Conservation (phyloP, 169 alveolate species). For the Cryptosporidium xiaoi region DNA sequence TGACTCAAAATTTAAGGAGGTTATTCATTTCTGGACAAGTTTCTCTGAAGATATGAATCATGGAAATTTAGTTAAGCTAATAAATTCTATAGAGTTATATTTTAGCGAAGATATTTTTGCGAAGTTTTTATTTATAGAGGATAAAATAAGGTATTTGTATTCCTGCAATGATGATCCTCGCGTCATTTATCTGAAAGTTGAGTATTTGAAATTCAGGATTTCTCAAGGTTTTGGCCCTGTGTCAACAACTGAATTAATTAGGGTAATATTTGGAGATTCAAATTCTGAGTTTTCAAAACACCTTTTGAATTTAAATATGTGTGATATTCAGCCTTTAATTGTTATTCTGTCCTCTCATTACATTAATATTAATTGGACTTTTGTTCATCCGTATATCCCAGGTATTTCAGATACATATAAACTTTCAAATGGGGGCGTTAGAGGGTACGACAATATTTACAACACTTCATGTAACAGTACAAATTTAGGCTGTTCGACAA, state of each 20-base stretch:
- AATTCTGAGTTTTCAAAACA: constrained; percentile 16
- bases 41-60: constrained; percentile 29
- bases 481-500: neutral
- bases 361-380: constrained; percentile 38
- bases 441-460: neutral
- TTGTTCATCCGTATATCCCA: constrained; percentile 32
- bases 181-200: constrained; percentile 23
- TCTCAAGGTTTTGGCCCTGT: constrained; percentile 19
- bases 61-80: neutral
- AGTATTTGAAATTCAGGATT: constrained; percentile 5
- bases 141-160: constrained; percentile 18
- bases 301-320: constrained; percentile 3
- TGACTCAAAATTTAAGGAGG: neutral
- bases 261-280: constrained; percentile 26
- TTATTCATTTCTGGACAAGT: constrained; percentile 14
- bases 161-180: constrained; percentile 28
- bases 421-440: neutral
- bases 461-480: neutral
- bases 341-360: constrained; percentile 41
- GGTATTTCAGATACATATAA: constrained; percentile 26
- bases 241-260: constrained; percentile 4
- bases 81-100: neutral
- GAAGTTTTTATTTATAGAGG: neutral
- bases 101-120: constrained; percentile 3
- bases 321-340: constrained; percentile 49